Evolutionary conservation across 805 yeast genomes (phyloP), one percentile per base, ranked within the genome.

Genomic region (Candida maris): DNA sequence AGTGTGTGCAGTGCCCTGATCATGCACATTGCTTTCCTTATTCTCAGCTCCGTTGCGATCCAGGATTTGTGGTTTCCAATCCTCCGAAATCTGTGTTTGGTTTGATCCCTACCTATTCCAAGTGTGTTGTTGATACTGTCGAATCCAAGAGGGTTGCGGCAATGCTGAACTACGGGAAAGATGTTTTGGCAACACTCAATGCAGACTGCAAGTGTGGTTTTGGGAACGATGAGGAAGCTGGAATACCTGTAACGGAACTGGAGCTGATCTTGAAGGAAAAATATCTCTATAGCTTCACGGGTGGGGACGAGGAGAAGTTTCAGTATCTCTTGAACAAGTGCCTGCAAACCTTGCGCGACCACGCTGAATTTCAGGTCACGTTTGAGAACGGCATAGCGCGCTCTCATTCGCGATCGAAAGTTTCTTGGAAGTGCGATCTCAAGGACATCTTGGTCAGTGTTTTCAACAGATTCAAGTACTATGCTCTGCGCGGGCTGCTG

Each of bases 1-100:
- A 49, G 0, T 91, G 98, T 62, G 64, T 77, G 3, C 75, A 75
- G 13, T 91, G 97, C 57, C 97, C 97, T 1, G 72, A 70, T 2
- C 82, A 89, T 60, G 93, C 89, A 0, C 65, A 78, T 30, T 91
- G 97, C 59, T 79, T 70, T 47, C 75, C 80, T 17, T 59, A 70
- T 33, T 68, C 86, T 45, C 65, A 72, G 38, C 52, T 85, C 2
- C 75, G 71, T 34, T 91, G 98, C 60, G 79, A 75, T 47, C 81
- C 80, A 25, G 96, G 85, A 46, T 85, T 67, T 51, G 62, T 75
- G 23, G 64, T 67, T 20, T 54, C 56, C 24, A 67, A 70, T 34
- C 81, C 82, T 5, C 71, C 79, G 70, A 68, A 77, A 46, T 64
- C 73, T 28, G 59, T 77, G 16, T 69, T 71, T 38, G 82, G 85